These are phyloP conservation scores for Diaporthe humulicola DNA, from an alignment of 2,329 filamentous ascomycete genomes.

Conservation along the genomic window DNA sequence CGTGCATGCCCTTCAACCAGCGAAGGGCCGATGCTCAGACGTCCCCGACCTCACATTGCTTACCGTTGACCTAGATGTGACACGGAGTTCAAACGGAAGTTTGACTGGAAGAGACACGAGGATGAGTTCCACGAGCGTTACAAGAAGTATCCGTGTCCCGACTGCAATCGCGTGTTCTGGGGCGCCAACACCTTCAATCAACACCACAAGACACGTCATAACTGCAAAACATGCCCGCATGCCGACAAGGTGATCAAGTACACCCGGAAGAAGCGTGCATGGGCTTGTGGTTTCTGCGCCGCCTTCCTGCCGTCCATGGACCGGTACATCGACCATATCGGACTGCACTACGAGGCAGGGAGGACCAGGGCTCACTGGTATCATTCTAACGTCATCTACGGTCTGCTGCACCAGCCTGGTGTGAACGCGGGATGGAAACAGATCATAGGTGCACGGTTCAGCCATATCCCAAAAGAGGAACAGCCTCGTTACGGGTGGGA, in stretches of 20 bases:
- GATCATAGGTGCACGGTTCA: conserved; percentile 60
- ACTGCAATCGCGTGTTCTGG: conserved; percentile 78
- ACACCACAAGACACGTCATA: conserved; percentile 75
- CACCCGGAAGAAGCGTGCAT: conserved; percentile 71
- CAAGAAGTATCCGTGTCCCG: conserved; percentile 76
- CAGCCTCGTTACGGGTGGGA: conserved; percentile 74
- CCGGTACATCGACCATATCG: conserved; percentile 77
- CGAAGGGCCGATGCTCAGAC: conserved; percentile 40
- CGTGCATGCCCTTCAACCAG: conserved; percentile 37
- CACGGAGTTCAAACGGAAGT: conserved; percentile 76
- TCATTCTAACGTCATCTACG: conserved; percentile 77
- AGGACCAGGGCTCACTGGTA: conserved; percentile 76
- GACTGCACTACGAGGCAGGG: conserved; percentile 74
- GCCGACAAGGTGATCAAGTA: conserved; percentile 74
- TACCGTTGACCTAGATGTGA: conserved; percentile 63
- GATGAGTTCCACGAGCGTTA: conserved; percentile 78
- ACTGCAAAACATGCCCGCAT: conserved; percentile 75
- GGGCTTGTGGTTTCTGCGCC: conserved; percentile 78
- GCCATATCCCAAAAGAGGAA: conserved; percentile 60
- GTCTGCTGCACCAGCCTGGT: conserved; percentile 74
- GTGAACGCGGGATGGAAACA: conserved; percentile 73
- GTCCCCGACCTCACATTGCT: conserved; percentile 44
- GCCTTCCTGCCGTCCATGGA: conserved; percentile 73
- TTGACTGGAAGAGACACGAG: conserved; percentile 78
- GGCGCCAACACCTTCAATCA: conserved; percentile 77